phyloP scores from a whole-genome alignment of 2,329 filamentous ascomycete genomes.

The Alternaria incomplexa region DNA sequence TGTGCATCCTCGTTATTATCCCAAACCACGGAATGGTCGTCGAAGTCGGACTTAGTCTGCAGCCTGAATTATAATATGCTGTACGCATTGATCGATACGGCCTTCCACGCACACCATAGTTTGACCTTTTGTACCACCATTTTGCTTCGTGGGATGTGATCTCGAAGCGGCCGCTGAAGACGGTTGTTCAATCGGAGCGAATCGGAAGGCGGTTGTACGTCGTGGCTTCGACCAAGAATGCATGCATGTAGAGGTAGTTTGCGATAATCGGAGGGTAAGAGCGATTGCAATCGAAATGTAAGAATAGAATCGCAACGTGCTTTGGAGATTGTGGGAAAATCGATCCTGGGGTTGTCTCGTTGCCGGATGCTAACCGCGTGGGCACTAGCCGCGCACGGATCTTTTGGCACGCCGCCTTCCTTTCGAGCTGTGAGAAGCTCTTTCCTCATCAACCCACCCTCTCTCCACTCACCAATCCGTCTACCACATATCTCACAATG shows the following conservation, averaged over 20 bases:
- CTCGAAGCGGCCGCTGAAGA: not conserved
- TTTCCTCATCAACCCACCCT: constrained; percentile 33
- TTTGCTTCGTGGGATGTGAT: not conserved
- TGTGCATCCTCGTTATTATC: too few species aligned
- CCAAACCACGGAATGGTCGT: too few species aligned
- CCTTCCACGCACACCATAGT: not conserved
- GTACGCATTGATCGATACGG: too few species aligned
- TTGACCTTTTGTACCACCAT: not conserved
- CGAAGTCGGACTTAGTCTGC: too few species aligned
- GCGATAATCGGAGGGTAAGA: not conserved
- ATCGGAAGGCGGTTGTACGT: not conserved
- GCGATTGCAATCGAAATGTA: not conserved
- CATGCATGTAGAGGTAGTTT: not conserved
- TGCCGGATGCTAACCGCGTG: constrained; percentile 3
- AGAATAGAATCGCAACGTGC: not conserved
- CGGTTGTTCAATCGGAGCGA: not conserved
- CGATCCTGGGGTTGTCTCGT: not conserved
- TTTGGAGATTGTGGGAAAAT: not conserved
- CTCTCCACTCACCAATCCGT: constrained; percentile 37
- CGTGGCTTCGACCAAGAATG: not conserved
- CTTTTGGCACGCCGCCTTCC: constrained; percentile 8
- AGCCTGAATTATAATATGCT: too few species aligned
- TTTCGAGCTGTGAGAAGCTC: constrained; percentile 20
- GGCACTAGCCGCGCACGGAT: constrained; percentile 15
- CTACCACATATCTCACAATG: constrained; percentile 60